phyloP scores from a whole-genome alignment of 176 grass and related monocot genomes.

The Neostapfia colusana region DNA sequence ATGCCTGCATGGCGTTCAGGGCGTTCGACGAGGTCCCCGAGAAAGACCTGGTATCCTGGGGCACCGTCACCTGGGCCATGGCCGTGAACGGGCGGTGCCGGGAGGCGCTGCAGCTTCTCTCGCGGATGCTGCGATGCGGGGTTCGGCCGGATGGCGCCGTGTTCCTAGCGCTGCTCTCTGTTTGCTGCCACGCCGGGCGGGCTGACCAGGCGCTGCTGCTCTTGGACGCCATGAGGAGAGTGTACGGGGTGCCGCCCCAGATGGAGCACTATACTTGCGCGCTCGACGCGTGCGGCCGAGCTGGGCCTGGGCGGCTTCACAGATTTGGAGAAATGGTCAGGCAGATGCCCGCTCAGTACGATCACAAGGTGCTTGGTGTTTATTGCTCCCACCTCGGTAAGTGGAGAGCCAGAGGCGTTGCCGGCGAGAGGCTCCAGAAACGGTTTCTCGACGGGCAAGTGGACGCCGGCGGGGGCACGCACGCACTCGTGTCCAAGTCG shows the following conservation, averaged over 20 bases:
- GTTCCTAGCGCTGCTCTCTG: slow-evolving; percentile 56
- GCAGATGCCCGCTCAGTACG: slow-evolving; percentile 25
- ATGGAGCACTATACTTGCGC: slow-evolving; percentile 57
- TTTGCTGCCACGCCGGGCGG: slow-evolving; percentile 48
- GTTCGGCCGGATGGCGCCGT: slow-evolving; percentile 45
- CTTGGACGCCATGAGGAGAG: slow-evolving; percentile 43
- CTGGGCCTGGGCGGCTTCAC: slow-evolving; percentile 39
- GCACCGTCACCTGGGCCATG: slow-evolving; percentile 50
- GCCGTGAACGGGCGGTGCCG: slow-evolving; percentile 46
- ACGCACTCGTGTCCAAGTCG: slow-evolving; percentile 44
- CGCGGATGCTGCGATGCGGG: slow-evolving; percentile 45
- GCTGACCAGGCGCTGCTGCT: slow-evolving; percentile 36
- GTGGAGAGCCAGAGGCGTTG: not conserved
- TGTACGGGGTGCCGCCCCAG: slow-evolving; percentile 40
- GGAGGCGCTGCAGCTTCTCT: slow-evolving; percentile 53
- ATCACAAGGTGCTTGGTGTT: slow-evolving; percentile 37
- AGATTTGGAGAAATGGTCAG: slow-evolving; percentile 17
- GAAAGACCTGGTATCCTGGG: slow-evolving; percentile 58
- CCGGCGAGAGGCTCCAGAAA: slow-evolving; percentile 19
- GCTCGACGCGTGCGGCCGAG: slow-evolving; percentile 53
- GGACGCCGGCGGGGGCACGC: slow-evolving; percentile 38
- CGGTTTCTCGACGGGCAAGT: slow-evolving; percentile 27
- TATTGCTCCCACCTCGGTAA: slow-evolving; percentile 26
- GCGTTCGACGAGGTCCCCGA: slow-evolving; percentile 40
- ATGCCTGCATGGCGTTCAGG: slow-evolving; percentile 39